These are phyloP conservation scores for thale cress (Arabidopsis thaliana) DNA, from an alignment of 345 rosid species.

Conservation along the genomic window TAIR10.1 NC_003074.8:3575001-3575500, in stretches of 20 bases:
- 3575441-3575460: conserved; percentile 1
- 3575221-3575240: conserved; percentile 20
- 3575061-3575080: conserved; percentile 17
- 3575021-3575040: background rate
- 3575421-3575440: background rate
- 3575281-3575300: conserved; percentile 2
- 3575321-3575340: conserved; percentile 6
- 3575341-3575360: conserved; percentile 1
- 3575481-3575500: background rate
- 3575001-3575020: background rate
- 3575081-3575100: background rate
- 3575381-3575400: conserved; percentile 6
- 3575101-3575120: background rate
- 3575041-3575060: background rate
- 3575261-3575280: background rate
- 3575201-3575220: background rate
- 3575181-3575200: background rate
- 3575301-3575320: background rate
- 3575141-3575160: background rate
- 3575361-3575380: background rate
- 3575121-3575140: conserved; percentile 2
- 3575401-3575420: conserved; percentile 1
- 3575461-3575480: background rate
- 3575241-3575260: background rate
- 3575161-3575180: background rate